Evolutionary conservation across 371 early-diverging fungal species (phyloP), one percentile per base, ranked within the genome.

Genomic region (Parasitella parasitica): DNA sequence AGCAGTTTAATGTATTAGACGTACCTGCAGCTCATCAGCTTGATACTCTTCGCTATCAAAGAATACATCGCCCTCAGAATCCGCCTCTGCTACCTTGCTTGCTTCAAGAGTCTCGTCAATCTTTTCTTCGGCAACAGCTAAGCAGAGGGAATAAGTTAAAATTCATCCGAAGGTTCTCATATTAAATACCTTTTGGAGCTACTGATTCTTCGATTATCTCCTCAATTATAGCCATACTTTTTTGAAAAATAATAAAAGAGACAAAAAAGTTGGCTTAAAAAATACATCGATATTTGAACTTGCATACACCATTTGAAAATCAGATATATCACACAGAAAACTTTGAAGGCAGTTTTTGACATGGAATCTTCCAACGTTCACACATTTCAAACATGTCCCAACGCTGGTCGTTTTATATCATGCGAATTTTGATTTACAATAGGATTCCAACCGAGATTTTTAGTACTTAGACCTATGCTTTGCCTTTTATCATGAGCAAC

Each of bases 161-260:
- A 1, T 2, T 43, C 22, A 43, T 43, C 6, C 1, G 28, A 22
- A 38, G 39, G 22, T 18, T 12, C 0, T 5, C 11, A 18, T 18
- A 13, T 22, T 28, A 22, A 20, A 34, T 46, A 56, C 56, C 56
- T 30, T 39, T 46, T 20, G 22, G 20, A 22, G 43, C 43, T 11
- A 28, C 11, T 34, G 39, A 66, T 28, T 64, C 57, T 35, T 59
- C 60, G 11, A 32, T 20, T 39, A 81, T 71, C 43, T 82, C 83
- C 57, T 82, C 80, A 50, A 82, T 75, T 56, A 82, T 53, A 18
- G 80, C 80, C 83, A 82, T 82, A 48, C 34, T 58, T 11, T 43
- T 58, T 11, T 43, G 9, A 12, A 52, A 34, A 52, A 34, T 16
- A 28, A 18, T 18, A 52, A 52, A 18, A n/a, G n/a, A n/a, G 20